These are phyloP conservation scores for Picea glauca DNA, from an alignment of 75 land plant genomes.

Conservation along the genomic window DNA sequence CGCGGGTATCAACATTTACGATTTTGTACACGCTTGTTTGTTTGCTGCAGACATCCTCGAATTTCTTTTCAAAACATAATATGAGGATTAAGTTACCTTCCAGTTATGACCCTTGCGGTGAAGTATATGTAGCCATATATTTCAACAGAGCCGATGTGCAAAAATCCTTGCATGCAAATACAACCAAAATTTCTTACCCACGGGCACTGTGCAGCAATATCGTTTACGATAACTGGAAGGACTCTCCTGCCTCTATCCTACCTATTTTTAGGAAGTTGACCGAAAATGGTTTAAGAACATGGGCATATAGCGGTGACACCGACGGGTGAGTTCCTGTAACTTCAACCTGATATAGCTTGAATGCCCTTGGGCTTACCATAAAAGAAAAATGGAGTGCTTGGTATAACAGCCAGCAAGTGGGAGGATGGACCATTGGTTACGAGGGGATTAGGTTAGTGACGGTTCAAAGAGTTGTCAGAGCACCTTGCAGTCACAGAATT, in stretches of 20 bases:
- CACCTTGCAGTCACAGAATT: no score
- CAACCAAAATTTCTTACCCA: constrained; percentile 41
- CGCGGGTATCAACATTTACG: constrained; percentile 8
- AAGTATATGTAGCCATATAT: constrained; percentile 48
- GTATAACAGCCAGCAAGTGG: no score
- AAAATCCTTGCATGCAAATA: constrained; percentile 73
- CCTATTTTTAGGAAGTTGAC: constrained; percentile 44
- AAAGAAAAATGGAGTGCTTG: no score
- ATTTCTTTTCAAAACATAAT: no score
- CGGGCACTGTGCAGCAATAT: constrained; percentile 57
- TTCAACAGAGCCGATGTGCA: constrained; percentile 77
- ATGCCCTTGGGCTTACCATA: constrained; percentile 37
- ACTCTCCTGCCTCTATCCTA: constrained; percentile 30
- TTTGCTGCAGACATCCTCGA: no score
- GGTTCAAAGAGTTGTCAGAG: no score
- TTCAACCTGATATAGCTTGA: constrained; percentile 49
- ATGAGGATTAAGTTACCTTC: no score
- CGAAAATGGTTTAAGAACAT: constrained; percentile 46
- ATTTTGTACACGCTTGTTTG: no score
- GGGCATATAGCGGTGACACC: constrained; percentile 67
- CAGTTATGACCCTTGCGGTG: constrained; percentile 34
- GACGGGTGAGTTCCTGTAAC: constrained; percentile 66
- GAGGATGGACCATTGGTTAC: no score
- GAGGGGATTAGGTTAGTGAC: no score
- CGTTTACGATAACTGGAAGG: constrained; percentile 31